Percentiles rank a stretch among this genome's conserved stretches.
phyloP scores from a whole-genome alignment of 1,284 basidiomycete species.

The Heterobasidion irregulare region DNA sequence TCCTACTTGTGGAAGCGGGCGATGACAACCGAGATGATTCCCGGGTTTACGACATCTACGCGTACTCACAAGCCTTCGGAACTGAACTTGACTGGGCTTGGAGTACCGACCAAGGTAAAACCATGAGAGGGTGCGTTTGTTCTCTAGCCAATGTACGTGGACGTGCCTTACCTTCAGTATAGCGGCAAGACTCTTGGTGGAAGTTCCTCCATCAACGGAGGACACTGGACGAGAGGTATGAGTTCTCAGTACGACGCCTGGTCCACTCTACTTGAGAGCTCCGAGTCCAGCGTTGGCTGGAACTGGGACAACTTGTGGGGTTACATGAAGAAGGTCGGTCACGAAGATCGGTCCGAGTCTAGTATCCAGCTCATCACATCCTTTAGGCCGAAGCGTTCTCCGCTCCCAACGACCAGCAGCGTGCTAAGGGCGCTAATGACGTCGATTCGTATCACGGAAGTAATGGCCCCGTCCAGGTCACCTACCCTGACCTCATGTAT shows the following conservation, averaged over 20 bases:
- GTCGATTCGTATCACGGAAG: conserved; percentile 41
- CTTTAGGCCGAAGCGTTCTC: conserved; percentile 44
- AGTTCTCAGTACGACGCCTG: conserved; percentile 53
- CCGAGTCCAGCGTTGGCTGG: conserved; percentile 43
- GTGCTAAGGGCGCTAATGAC: conserved; percentile 37
- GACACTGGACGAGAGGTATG: conserved; percentile 45
- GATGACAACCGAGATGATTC: conserved; percentile 37
- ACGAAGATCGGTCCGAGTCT: not conserved
- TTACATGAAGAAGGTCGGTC: conserved; percentile 36
- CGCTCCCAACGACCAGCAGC: conserved; percentile 41
- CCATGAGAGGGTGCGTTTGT: conserved; percentile 31
- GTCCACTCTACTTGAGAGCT: conserved; percentile 38
- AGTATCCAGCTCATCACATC: not conserved
- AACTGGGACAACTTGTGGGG: conserved; percentile 44
- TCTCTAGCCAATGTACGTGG: not conserved
- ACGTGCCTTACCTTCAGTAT: not conserved
- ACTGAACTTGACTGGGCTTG: conserved; percentile 42
- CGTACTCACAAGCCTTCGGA: conserved; percentile 37
- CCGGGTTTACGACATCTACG: conserved; percentile 39
- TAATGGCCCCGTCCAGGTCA: conserved; percentile 45
- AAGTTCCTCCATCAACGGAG: conserved; percentile 52
- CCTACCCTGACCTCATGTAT: conserved; percentile 42
- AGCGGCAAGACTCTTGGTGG: conserved; percentile 56
- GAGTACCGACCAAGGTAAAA: conserved; percentile 35
- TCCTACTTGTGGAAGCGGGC: conserved; percentile 56